phyloP scores from a whole-genome alignment of 2,329 filamentous ascomycete species.

The Apiospora aurea region DNA sequence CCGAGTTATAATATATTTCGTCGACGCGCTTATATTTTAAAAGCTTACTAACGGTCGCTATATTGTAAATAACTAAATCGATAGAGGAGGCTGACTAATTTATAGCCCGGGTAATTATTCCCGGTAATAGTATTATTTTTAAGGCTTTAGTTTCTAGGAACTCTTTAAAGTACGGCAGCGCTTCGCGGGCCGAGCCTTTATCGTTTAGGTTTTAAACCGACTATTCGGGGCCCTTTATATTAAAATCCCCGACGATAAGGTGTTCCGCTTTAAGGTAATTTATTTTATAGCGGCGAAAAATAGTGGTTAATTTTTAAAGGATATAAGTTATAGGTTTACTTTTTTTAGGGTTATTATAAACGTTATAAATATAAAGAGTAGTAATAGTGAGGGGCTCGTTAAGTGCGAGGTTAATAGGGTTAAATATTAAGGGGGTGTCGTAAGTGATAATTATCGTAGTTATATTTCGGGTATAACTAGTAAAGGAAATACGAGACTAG shows the following conservation, averaged over 20 bases:
- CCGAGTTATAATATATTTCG: not conserved
- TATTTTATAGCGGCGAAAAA: not conserved
- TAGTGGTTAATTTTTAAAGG: not conserved
- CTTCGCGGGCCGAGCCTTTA: fast-evolving
- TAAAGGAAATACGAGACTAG: not conserved
- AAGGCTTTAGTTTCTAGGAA: not conserved
- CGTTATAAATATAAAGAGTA: not conserved
- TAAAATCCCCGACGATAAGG: not conserved
- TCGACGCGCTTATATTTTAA: not conserved
- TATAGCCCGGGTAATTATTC: not conserved
- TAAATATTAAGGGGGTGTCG: not conserved
- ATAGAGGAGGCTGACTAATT: not conserved
- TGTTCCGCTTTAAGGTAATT: not conserved
- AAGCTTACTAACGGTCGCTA: not conserved
- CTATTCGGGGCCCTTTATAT: not conserved
- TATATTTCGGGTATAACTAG: not conserved
- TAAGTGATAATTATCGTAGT: not conserved
- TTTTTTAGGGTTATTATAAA: not conserved
- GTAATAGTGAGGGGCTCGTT: not conserved
- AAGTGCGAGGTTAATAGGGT: not conserved
- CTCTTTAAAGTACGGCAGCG: not conserved
- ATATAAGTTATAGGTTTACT: not conserved
- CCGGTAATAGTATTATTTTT: not conserved
- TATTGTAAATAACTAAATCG: not conserved
- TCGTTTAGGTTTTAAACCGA: not conserved